Evolutionary conservation across 768 basidiomycete species (phyloP), one percentile per base, ranked within the genome.

Genomic region (Piloderma croceum): DNA sequence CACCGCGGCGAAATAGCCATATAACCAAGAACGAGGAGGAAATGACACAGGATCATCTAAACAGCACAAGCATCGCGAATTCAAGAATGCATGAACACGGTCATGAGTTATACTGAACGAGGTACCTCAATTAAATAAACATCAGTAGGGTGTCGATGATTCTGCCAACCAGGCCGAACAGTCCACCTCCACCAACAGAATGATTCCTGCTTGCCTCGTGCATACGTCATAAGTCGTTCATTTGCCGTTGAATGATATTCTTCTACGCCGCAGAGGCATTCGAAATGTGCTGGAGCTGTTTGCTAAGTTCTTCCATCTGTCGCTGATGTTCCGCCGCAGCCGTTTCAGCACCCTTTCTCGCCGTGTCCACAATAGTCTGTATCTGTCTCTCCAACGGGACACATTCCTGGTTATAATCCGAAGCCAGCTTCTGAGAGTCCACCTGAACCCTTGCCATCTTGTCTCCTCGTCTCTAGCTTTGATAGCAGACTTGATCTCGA

Each of bases 401-500:
- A 25, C 56, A 61, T 45, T 61, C 62, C 2, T 45, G 47, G 39
- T 43, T 29, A 15, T 29, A 29, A 15, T 29, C 15, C 27, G 27
- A 29, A 9, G 27, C 27, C 27, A 29, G 27, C 27, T 29, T 29
- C 27, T 29, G 27, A 9, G 27, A 29, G 27, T 29, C 27, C 27
- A 9, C 10, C 10, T 35, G 34, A 9, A 35, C 34, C 12, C 3
- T 13, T 21, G 12, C 23, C 19, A 43, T 11, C 9, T 29, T 19
- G 31, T 17, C 15, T 31, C 24, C 18, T 22, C 31, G 38, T 38
- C 38, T 15, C n/a, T 36, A n/a, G 29, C 19, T 19, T 35, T 9
- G 20, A 35, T 35, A 9, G 34, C 34, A 9, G 9, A 9, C 38
- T 61, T 58, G 61, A 64, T 63, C 39, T 64, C 63, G 7, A 44